Evolutionary conservation across 305 asterid genomes (phyloP), one percentile per base, ranked within the genome.

Genomic region (Solanum hybrid): DNA sequence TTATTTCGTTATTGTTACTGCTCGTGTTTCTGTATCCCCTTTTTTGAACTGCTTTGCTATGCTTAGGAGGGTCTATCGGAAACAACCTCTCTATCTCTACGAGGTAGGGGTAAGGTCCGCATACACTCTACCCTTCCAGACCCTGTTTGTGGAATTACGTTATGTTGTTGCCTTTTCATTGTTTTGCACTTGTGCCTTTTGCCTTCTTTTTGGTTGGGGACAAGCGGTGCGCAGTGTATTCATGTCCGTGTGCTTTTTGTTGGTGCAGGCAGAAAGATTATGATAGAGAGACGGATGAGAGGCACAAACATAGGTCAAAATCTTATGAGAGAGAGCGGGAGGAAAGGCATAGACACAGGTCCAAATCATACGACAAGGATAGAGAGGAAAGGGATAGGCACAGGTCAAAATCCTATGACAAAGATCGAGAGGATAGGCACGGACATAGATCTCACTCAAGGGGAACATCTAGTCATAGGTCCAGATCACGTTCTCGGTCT

Each of bases 391-490:
- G 79, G 45, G 34, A 90, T 90, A 90, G 92, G 27, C 80, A 79
- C 78, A 89, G 88, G 77, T 85, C 88, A 5, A 85, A 85, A 57
- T 57, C 88, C 78, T 92, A 87, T 88, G 99, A 96, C 82, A 92
- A 92, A 91, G 98, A 95, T 88, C 94, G 94, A 89, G 98, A 96
- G 93, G 98, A 96, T 14, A 93, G 95, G 70, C 97, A 91, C 90
- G 89, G 91, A 36, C 96, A 61, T 61, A 93, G 95, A 88, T 97
- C 98, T 88, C 97, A 90, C 78, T 96, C 98, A 24, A 97, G 91
- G 91, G 94, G 95, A 91, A 92, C 89, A 91, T 95, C 97, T 73
- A 96, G 95, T 89, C 97, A 90, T 85, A 94, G 95, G 61, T 89
- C 87, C 37, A 89, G 77, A 90, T 95, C 99, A 87, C 93, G 96